Evolutionary conservation across 1,284 basidiomycete genomes (phyloP).

Genomic region (Neonothopanus nambi): DNA sequence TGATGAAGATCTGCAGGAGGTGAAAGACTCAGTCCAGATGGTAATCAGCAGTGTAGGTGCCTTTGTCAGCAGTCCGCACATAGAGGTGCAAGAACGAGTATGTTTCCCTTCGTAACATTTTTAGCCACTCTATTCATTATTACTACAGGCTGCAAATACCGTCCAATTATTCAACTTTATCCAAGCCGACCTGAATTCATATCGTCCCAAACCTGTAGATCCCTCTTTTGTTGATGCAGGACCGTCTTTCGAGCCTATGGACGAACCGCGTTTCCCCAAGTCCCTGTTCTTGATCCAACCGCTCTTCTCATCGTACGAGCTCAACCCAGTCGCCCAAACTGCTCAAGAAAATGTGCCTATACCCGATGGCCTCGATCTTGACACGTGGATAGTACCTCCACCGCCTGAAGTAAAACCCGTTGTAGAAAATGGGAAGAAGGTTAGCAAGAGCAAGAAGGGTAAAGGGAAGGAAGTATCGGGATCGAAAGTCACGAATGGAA

Average conservation of each 20-base stretch:
- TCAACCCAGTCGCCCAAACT: slow-evolving; percentile 80
- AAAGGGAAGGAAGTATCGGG: slow-evolving; percentile 40
- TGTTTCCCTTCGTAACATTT: slow-evolving; percentile 28
- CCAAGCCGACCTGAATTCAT: slow-evolving; percentile 71
- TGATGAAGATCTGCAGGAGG: slow-evolving; percentile 60
- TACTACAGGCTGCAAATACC: slow-evolving; percentile 72
- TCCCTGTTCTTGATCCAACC: slow-evolving; percentile 87
- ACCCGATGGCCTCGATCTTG: slow-evolving; percentile 86
- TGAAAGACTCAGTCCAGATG: slow-evolving; percentile 61
- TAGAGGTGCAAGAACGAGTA: slow-evolving; percentile 92
- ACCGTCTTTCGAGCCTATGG: slow-evolving; percentile 36
- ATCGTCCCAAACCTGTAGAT: slow-evolving; percentile 46
- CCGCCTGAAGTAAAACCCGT: slow-evolving; percentile 41
- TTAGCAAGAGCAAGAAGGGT: slow-evolving; percentile 47
- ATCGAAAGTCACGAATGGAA: slow-evolving; percentile 46
- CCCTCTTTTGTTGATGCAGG: slow-evolving; percentile 36
- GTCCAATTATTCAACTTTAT: slow-evolving; percentile 82
- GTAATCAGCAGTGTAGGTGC: slow-evolving; percentile 57
- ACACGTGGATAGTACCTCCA: slow-evolving; percentile 79
- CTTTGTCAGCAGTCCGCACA: slow-evolving; percentile 61
- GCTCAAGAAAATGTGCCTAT: slow-evolving; percentile 83
- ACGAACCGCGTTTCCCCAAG: slow-evolving; percentile 74
- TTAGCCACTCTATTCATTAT: slow-evolving; percentile 1
- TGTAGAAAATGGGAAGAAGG: slow-evolving; percentile 37
- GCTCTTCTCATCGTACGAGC: slow-evolving; percentile 77